Percentiles rank a stretch among this genome's conserved stretches.
phyloP scores from a whole-genome alignment of 1,284 basidiomycete genomes.

The Gastroboletus turbinatus region DNA sequence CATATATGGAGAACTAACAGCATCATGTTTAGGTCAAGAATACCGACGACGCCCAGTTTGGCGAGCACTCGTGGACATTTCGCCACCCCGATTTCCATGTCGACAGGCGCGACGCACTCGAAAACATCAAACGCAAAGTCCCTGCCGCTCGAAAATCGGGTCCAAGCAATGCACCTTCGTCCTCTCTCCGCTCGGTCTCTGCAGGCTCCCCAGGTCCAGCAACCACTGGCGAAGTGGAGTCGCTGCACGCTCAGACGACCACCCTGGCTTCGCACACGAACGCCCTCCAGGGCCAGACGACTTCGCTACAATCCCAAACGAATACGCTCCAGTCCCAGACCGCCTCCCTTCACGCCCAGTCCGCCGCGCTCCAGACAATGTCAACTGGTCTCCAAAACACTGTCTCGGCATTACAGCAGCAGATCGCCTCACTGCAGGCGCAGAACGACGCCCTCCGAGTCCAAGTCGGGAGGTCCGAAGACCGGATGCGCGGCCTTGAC shows the following conservation, averaged over 20 bases:
- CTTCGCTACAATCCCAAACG: slow-evolving; percentile 25
- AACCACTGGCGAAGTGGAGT: slow-evolving; percentile 23
- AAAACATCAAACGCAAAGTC: slow-evolving; percentile 94
- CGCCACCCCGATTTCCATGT: slow-evolving; percentile 93
- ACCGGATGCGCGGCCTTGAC: slow-evolving; percentile 61
- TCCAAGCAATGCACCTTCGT: slow-evolving; percentile 23
- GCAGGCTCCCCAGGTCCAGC: slow-evolving; percentile 31
- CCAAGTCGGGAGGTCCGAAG: slow-evolving; percentile 60
- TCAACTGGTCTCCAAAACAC: slow-evolving; percentile 26
- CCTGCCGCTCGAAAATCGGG: slow-evolving; percentile 65
- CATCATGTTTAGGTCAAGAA: slow-evolving; percentile 49
- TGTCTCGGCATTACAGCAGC: slow-evolving; percentile 27
- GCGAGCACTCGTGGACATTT: slow-evolving; percentile 94
- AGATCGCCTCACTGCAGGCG: slow-evolving; percentile 25
- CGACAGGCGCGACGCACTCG: slow-evolving; percentile 80
- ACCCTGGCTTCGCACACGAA: slow-evolving; percentile 27
- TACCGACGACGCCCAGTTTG: slow-evolving; percentile 74
- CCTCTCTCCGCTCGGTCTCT: slow-evolving; percentile 37
- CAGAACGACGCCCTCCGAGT: slow-evolving; percentile 40
- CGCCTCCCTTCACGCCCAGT: slow-evolving; percentile 29
- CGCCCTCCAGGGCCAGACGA: slow-evolving; percentile 29
- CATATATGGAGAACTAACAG: not conserved
- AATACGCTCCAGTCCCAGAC: slow-evolving; percentile 33
- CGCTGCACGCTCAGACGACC: slow-evolving; percentile 28
- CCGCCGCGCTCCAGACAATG: slow-evolving; percentile 28